A percentile compares a stretch with the other conserved stretches of the same genome.
Evolutionary conservation across 1,284 basidiomycete species (phyloP).

Genomic region (Irpex lacteus): DNA sequence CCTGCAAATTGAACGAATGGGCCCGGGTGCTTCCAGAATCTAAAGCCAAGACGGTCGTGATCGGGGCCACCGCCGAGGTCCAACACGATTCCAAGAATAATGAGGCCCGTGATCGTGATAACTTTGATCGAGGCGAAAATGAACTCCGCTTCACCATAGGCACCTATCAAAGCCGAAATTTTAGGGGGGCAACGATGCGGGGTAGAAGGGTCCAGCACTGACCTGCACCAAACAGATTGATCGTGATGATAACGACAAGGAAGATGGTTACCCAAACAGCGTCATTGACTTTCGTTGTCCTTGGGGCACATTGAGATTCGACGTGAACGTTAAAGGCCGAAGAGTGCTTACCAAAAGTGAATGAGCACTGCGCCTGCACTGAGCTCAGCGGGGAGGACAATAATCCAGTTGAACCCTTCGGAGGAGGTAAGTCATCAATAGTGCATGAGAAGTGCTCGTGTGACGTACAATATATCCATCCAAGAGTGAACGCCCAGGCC

Average conservation of each 20-base stretch:
- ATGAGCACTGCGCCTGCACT: conserved; percentile 79
- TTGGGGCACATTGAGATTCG: conserved; percentile 1
- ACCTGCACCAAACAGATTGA: conserved; percentile 80
- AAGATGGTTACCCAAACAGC: conserved; percentile 78
- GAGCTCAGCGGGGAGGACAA: conserved; percentile 76
- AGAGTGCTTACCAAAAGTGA: conserved; percentile 55
- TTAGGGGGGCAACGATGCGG: background rate
- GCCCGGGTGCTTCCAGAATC: conserved; percentile 59
- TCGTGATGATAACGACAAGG: conserved; percentile 66
- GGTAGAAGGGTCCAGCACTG: conserved; percentile 15
- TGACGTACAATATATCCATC: conserved; percentile 68
- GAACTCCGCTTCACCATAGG: conserved; percentile 75
- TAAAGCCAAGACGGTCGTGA: conserved; percentile 38
- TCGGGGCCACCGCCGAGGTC: conserved; percentile 67
- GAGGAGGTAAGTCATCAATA: background rate
- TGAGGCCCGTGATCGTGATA: conserved; percentile 62
- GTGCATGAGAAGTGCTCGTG: background rate
- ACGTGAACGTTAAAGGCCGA: conserved; percentile 3
- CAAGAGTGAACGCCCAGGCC: conserved; percentile 79
- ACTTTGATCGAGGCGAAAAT: conserved; percentile 79
- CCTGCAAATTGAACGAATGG: conserved; percentile 60
- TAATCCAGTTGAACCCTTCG: conserved; percentile 65
- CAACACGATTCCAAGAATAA: conserved; percentile 60
- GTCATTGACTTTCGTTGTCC: conserved; percentile 49
- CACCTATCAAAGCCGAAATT: conserved; percentile 33